A percentile compares a stretch with the other conserved stretches of the same genome.
Conservation (phyloP, 257 asterid species). For the Solanum stenotomum region DNA sequence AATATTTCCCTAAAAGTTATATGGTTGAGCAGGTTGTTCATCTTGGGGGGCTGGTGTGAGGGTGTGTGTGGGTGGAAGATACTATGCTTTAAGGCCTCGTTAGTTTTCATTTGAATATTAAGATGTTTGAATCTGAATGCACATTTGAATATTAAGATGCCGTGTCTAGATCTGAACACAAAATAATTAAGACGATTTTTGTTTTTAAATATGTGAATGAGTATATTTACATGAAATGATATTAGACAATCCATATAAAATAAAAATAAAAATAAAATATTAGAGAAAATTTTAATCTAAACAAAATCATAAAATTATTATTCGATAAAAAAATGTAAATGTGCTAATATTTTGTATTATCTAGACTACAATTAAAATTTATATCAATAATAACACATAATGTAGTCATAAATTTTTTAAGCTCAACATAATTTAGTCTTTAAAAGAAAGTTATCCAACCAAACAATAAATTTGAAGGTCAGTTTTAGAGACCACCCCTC, state of each 20-base stretch:
- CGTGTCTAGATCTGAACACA: background rate
- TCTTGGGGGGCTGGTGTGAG: background rate
- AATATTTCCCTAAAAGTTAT: background rate
- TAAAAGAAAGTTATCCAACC: background rate
- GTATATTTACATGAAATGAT: background rate
- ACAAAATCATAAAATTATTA: background rate
- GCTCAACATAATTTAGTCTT: background rate
- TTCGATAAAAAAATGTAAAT: background rate
- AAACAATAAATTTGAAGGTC: background rate
- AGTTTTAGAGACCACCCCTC: background rate
- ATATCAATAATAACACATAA: background rate
- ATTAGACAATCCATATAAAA: background rate
- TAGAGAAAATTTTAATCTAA: background rate
- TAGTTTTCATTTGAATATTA: background rate
- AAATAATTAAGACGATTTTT: background rate
- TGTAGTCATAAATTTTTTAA: background rate
- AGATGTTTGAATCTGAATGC: background rate
- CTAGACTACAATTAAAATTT: background rate
- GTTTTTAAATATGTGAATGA: background rate
- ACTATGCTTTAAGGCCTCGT: background rate
- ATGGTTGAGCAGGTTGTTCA: background rate
- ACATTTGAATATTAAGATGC: background rate
- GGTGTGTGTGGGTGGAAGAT: background rate
- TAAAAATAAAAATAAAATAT: background rate
- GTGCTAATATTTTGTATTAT: background rate